Conservation (phyloP, 176 grass and related monocot genomes). For the Oryza glumipatula region DNA sequence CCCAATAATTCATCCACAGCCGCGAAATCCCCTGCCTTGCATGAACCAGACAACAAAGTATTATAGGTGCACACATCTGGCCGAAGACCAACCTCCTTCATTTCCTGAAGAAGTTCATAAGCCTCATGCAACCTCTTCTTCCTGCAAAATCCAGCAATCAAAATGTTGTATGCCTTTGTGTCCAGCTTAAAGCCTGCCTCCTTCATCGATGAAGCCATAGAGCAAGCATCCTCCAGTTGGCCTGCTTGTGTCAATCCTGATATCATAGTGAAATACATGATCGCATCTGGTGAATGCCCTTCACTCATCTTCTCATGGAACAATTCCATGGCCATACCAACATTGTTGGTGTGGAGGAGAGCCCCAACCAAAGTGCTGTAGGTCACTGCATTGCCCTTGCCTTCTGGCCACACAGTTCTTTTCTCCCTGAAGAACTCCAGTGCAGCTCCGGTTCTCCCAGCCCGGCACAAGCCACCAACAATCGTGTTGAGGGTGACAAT, state of each 20-base stretch:
- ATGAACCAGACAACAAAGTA: conserved; percentile 63
- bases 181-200: conserved; percentile 70
- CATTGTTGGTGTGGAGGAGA: conserved; percentile 77
- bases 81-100: conserved; percentile 53
- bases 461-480: conserved; percentile 59
- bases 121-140: conserved; percentile 66
- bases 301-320: conserved; percentile 63
- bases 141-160: conserved; percentile 74
- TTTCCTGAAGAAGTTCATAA: conserved; percentile 48
- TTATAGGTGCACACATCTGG: conserved; percentile 81
- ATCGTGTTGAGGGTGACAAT: conserved; percentile 60
- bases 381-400: conserved; percentile 52
- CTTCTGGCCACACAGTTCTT: conserved; percentile 43
- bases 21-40: conserved; percentile 66
- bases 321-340: conserved; percentile 63
- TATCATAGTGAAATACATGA: conserved; percentile 75
- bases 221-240: conserved; percentile 63
- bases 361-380: conserved; percentile 71
- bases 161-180: conserved; percentile 66
- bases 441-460: conserved; percentile 51
- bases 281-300: conserved; percentile 56
- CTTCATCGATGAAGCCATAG: conserved; percentile 50
- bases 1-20: conserved; percentile 53
- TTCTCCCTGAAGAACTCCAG: conserved; percentile 77
- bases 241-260: conserved; percentile 71